Percentiles rank a stretch among this genome's conserved stretches.
Conservation (phyloP, 345 rosid genomes). For the Eucalyptus paniculata region DNA sequence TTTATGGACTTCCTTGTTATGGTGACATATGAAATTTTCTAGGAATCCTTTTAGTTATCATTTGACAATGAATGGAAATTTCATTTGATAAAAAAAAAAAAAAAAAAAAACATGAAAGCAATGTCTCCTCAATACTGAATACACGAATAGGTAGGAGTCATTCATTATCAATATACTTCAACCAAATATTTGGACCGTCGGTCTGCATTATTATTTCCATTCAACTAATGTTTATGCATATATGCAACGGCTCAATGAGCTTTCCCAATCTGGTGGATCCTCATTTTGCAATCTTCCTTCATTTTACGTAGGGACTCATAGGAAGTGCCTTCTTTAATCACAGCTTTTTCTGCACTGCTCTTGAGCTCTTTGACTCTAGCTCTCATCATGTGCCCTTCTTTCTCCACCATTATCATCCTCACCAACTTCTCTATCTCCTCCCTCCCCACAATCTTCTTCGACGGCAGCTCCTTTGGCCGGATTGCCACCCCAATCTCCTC, state of each 20-base stretch:
- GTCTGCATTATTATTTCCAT: not conserved
- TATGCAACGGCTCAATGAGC: not conserved
- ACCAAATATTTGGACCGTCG: not conserved
- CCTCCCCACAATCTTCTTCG: conserved; percentile 10
- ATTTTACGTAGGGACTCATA: not conserved
- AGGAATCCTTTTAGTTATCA: too few relatives aligned
- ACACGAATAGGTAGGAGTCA: not conserved
- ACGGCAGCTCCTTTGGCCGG: conserved; percentile 1
- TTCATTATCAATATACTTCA: not conserved
- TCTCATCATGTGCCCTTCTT: conserved; percentile 27
- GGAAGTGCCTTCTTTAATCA: conserved; percentile 17
- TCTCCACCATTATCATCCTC: conserved; percentile 27
- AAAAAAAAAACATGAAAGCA: not conserved
- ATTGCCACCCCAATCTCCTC: conserved; percentile 40
- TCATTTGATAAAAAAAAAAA: too few relatives aligned
- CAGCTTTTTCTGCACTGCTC: conserved; percentile 5
- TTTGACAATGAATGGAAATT: too few relatives aligned
- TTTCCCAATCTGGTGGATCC: not conserved
- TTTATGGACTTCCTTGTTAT: too few relatives aligned
- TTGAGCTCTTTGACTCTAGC: conserved; percentile 18
- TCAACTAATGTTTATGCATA: not conserved
- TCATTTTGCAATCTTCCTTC: not conserved
- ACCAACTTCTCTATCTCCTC: conserved; percentile 29
- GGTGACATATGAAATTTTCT: too few relatives aligned
- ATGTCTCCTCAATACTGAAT: not conserved